phyloP scores from a whole-genome alignment of 2,329 filamentous ascomycete species.

The Ascocoryne sarcoides region DNA sequence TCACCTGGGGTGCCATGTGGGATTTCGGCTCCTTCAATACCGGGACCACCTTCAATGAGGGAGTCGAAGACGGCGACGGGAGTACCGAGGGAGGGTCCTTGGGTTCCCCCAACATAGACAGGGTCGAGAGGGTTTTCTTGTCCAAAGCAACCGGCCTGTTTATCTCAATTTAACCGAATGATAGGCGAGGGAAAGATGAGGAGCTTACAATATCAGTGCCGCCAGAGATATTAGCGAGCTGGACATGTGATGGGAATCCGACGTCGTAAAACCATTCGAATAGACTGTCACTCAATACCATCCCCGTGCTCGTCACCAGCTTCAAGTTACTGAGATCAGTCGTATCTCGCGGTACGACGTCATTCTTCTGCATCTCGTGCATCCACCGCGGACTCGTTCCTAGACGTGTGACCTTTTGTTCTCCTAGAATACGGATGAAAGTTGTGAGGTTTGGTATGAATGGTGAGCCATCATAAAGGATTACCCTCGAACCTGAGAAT shows the following conservation, averaged over 20 bases:
- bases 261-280: constrained; percentile 70
- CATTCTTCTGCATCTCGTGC: constrained; percentile 58
- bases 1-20: constrained; percentile 60
- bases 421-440: constrained; percentile 53
- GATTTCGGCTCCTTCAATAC: constrained; percentile 33
- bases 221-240: constrained; percentile 66
- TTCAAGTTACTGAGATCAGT: constrained; percentile 50
- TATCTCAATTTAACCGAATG: background rate
- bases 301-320: constrained; percentile 64
- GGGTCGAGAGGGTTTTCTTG: constrained; percentile 61
- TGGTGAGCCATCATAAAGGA: constrained; percentile 80
- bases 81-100: constrained; percentile 43
- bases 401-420: constrained; percentile 60
- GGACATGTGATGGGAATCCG: constrained; percentile 57
- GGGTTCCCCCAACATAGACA: constrained; percentile 50
- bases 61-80: constrained; percentile 55
- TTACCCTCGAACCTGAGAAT: constrained; percentile 47
- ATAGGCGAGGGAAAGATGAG: background rate
- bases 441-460: constrained; percentile 60
- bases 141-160: constrained; percentile 47
- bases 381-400: constrained; percentile 73
- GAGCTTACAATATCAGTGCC: constrained; percentile 63
- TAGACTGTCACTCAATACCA: constrained; percentile 68
- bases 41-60: constrained; percentile 38
- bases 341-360: constrained; percentile 51